Conservation (phyloP, 371 early-diverging fungal genomes). For the Mucor indicus region DNA sequence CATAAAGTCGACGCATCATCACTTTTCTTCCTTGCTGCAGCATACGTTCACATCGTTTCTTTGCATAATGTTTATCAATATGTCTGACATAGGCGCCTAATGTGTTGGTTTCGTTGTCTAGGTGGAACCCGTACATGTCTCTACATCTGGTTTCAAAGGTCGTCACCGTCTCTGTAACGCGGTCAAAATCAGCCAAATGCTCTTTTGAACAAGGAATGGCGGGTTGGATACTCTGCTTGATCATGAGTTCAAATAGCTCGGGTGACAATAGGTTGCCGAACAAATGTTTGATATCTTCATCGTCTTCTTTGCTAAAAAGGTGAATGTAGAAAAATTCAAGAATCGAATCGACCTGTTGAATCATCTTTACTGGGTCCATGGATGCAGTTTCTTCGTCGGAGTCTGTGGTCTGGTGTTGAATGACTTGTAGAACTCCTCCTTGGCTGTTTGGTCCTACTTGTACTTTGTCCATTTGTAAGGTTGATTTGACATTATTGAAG, state of each 20-base stretch:
- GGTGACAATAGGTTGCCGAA: conserved; percentile 25
- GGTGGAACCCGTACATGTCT: conserved; percentile 4
- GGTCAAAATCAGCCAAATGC: conserved; percentile 15
- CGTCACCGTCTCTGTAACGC: conserved; percentile 7
- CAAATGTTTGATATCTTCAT: not conserved
- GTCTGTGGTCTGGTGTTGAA: not conserved
- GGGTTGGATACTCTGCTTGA: conserved; percentile 8
- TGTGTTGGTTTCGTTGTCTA: not conserved
- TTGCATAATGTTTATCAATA: conserved; percentile 39
- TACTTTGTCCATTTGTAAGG: conserved; percentile 1
- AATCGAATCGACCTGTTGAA: conserved; percentile 14
- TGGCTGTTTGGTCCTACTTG: not conserved
- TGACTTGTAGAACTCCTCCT: conserved; percentile 8
- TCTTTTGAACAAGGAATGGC: conserved; percentile 21
- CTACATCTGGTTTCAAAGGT: conserved; percentile 11
- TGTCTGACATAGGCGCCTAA: conserved; percentile 20
- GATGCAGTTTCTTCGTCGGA: not conserved
- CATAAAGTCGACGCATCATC: conserved; percentile 42
- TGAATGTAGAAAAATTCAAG: conserved; percentile 12
- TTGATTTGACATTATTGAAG: conserved; percentile 3
- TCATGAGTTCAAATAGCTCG: conserved; percentile 10
- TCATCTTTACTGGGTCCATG: conserved; percentile 9
- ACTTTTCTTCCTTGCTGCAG: conserved; percentile 35
- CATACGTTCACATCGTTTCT: conserved; percentile 28
- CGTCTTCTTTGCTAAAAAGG: conserved; percentile 3